phyloP scores from a whole-genome alignment of 2,329 filamentous ascomycete species.

The Raffaelea deltoideospora region DNA sequence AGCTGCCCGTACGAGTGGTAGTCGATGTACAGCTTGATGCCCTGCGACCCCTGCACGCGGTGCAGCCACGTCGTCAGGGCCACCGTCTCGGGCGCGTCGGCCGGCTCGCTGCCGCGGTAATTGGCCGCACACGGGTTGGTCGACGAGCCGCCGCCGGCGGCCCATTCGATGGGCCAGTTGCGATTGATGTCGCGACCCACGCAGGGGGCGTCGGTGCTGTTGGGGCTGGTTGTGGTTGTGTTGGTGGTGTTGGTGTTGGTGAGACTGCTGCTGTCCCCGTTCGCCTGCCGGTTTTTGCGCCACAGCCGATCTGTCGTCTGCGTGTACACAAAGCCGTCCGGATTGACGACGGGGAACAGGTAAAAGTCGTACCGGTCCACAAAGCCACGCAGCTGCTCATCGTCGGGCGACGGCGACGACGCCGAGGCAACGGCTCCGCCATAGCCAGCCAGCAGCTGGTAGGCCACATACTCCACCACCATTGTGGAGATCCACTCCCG shows the following conservation, averaged over 20 bases:
- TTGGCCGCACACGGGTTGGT: conserved; percentile 27
- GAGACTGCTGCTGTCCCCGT: conserved; percentile 30
- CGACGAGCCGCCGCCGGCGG: conserved; percentile 24
- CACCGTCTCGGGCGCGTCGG: conserved; percentile 33
- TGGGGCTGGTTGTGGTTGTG: too few species aligned
- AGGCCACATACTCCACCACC: conserved; percentile 38
- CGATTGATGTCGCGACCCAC: conserved; percentile 42
- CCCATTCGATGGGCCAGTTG: conserved; percentile 29
- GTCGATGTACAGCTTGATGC: conserved; percentile 48
- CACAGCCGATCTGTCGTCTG: conserved; percentile 42
- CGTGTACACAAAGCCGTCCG: conserved; percentile 45
- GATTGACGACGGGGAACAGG: conserved; percentile 47
- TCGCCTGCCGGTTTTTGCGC: conserved; percentile 42
- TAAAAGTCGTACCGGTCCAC: conserved; percentile 56
- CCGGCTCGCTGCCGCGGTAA: conserved; percentile 21
- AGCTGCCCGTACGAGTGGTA: conserved; percentile 49
- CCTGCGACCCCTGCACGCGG: conserved; percentile 21
- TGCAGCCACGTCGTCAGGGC: conserved; percentile 25
- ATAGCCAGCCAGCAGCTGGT: conserved; percentile 32
- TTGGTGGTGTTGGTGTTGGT: too few species aligned
- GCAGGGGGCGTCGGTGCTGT: too few species aligned
- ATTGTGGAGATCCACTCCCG: conserved; percentile 45
- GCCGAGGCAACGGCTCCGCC: neutral
- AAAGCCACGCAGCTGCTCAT: too few species aligned
- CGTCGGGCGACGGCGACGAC: too few species aligned